phyloP scores from a whole-genome alignment of 139 green algal genomes.

The Coccomyxa sp. region DNA sequence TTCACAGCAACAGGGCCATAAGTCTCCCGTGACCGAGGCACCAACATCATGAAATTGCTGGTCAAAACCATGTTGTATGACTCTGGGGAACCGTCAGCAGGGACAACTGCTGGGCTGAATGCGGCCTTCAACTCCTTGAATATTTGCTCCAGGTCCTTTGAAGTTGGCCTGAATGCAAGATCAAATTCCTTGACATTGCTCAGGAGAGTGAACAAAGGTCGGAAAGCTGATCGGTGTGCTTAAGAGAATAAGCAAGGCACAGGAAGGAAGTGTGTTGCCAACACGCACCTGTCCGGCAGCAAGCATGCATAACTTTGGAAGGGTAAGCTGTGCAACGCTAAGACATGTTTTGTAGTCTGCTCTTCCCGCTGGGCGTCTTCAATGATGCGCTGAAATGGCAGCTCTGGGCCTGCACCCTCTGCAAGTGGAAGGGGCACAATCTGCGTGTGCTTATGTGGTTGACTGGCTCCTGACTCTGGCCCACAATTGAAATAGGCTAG shows the following conservation, averaged over 20 bases:
- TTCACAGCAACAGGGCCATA: conserved; percentile 55
- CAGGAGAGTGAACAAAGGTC: neutral
- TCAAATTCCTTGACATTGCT: neutral
- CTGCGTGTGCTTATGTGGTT: conserved; percentile 88
- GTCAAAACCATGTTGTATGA: conserved; percentile 59
- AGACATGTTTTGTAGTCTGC: neutral
- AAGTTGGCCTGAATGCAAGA: neutral
- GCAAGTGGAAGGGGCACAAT: conserved; percentile 44
- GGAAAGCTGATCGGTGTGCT: neutral
- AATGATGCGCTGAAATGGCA: neutral
- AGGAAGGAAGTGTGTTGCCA: neutral
- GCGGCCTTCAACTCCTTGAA: neutral
- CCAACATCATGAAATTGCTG: conserved; percentile 37
- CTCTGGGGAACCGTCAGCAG: neutral
- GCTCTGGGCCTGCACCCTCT: neutral
- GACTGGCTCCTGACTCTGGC: conserved; percentile 58
- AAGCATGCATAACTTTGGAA: conserved; percentile 14
- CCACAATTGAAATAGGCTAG: conserved; percentile 85
- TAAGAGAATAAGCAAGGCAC: neutral
- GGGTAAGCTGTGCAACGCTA: conserved; percentile 25
- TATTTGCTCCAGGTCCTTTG: neutral
- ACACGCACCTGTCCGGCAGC: neutral
- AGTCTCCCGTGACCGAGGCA: conserved; percentile 40
- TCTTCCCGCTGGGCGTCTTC: neutral
- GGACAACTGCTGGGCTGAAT: neutral